These are phyloP conservation scores for Cladosporium halotolerans DNA, from an alignment of 2,329 filamentous ascomycete genomes.

Conservation along the genomic window DNA sequence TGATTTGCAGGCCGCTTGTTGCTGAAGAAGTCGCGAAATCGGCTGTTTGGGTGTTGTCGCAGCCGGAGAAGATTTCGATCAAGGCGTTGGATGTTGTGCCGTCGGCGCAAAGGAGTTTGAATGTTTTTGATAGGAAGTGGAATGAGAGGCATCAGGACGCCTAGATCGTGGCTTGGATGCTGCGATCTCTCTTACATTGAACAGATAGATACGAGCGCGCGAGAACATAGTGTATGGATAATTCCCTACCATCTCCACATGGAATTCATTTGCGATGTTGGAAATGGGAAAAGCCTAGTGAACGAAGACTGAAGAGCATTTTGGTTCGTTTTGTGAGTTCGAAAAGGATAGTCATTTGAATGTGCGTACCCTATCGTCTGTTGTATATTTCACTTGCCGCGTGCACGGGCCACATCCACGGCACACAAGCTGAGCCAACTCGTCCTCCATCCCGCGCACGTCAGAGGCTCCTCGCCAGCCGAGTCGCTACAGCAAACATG, in stretches of 20 bases:
- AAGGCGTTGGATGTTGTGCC: conserved; percentile 46
- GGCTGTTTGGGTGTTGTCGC: conserved; percentile 39
- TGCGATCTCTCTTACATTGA: too few species aligned
- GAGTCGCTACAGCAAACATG: conserved; percentile 6
- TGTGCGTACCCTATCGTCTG: too few species aligned
- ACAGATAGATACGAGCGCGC: too few species aligned
- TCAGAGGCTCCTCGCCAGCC: not conserved
- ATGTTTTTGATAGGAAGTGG: conserved; percentile 34
- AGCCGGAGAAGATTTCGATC: conserved; percentile 36
- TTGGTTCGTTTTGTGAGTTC: too few species aligned
- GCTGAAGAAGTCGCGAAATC: conserved; percentile 40
- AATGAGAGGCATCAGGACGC: conserved; percentile 18
- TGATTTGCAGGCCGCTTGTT: conserved; percentile 30
- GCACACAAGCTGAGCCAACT: not conserved
- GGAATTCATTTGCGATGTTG: too few species aligned
- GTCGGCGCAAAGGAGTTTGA: conserved; percentile 35
- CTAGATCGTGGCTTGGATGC: not conserved
- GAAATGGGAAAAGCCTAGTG: too few species aligned
- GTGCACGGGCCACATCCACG: not conserved
- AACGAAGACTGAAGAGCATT: too few species aligned
- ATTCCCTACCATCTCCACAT: too few species aligned
- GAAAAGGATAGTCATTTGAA: too few species aligned
- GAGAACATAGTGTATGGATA: too few species aligned
- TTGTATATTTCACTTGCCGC: not conserved
- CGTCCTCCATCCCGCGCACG: not conserved